Conservation (phyloP, 2,329 filamentous ascomycete species). For the Trichoderma arundinaceum region DNA sequence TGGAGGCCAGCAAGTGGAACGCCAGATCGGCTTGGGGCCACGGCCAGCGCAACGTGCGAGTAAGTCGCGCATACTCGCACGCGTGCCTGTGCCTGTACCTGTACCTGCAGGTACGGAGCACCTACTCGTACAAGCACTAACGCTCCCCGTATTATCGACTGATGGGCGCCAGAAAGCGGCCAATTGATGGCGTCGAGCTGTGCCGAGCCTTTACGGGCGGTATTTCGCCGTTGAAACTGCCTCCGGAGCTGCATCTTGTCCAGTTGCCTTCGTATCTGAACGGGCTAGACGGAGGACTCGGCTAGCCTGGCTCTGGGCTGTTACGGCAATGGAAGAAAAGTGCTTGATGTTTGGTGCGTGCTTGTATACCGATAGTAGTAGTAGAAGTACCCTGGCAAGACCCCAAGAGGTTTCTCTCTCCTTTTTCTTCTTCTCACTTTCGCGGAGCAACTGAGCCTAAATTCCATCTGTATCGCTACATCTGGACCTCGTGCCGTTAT, state of each 20-base stretch:
- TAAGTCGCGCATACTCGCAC: conserved; percentile 1
- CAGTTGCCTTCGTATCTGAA: background rate
- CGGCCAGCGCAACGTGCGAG: conserved; percentile 22
- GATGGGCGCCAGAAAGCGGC: conserved; percentile 7
- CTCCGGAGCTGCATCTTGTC: background rate
- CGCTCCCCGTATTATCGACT: background rate
- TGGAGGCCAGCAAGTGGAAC: conserved; percentile 23
- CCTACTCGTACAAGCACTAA: too few relatives aligned
- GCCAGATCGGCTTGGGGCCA: conserved; percentile 21
- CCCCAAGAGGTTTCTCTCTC: background rate
- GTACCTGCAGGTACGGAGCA: background rate
- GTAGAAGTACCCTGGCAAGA: background rate
- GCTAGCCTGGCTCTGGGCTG: background rate
- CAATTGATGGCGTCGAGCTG: conserved; percentile 12
- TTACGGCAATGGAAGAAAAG: background rate
- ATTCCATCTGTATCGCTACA: background rate
- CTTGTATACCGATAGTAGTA: too few relatives aligned
- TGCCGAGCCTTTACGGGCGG: conserved; percentile 4
- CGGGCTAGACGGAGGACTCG: background rate
- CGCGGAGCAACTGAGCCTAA: background rate
- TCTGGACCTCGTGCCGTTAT: background rate
- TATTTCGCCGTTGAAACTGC: background rate
- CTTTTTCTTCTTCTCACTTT: background rate
- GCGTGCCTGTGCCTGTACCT: too few relatives aligned
- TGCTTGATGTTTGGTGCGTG: background rate